Percentiles rank a stretch among this genome's conserved stretches.
phyloP scores from a whole-genome alignment of 352 stramenopile genomes.

The Phytophthora brassicae region DNA sequence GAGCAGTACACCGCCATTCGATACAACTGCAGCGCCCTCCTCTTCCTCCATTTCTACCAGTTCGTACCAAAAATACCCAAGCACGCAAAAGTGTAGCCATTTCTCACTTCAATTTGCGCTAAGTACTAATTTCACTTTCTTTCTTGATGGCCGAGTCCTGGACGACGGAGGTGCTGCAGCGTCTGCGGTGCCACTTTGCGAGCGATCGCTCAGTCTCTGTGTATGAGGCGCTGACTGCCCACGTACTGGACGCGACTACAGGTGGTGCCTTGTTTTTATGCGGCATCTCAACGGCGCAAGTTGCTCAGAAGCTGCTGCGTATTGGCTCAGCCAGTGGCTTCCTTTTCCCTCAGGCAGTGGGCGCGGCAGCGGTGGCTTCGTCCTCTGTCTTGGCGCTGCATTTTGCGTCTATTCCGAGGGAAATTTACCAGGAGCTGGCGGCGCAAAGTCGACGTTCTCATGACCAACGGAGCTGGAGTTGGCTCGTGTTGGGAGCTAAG shows the following conservation, averaged over 20 bases:
- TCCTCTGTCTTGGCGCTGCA: slow-evolving; percentile 51
- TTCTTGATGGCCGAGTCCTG: background rate
- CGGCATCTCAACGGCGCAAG: slow-evolving; percentile 48
- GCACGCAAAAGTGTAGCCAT: slow-evolving; percentile 24
- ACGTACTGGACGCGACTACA: slow-evolving; percentile 48
- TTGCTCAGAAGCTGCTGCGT: slow-evolving; percentile 44
- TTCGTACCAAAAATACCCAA: background rate
- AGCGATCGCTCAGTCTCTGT: slow-evolving; percentile 45
- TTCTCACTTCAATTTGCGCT: slow-evolving; percentile 6
- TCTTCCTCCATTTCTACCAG: slow-evolving; percentile 11
- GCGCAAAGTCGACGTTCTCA: slow-evolving; percentile 19
- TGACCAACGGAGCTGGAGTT: slow-evolving; percentile 21
- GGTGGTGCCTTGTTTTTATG: slow-evolving; percentile 52
- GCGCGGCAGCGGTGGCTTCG: slow-evolving; percentile 42
- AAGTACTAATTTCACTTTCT: background rate
- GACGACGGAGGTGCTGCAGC: background rate
- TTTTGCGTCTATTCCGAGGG: slow-evolving; percentile 51
- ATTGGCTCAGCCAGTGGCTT: slow-evolving; percentile 52
- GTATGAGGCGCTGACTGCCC: slow-evolving; percentile 42
- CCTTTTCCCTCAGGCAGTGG: slow-evolving; percentile 41
- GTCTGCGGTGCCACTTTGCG: slow-evolving; percentile 35
- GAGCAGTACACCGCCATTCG: background rate
- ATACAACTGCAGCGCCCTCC: background rate
- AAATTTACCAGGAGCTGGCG: slow-evolving; percentile 40
- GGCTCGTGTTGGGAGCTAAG: slow-evolving; percentile 26